Evolutionary conservation across 495 filamentous ascomycete species (phyloP).

Genomic region (Friedmanniomyces endolithicus): DNA sequence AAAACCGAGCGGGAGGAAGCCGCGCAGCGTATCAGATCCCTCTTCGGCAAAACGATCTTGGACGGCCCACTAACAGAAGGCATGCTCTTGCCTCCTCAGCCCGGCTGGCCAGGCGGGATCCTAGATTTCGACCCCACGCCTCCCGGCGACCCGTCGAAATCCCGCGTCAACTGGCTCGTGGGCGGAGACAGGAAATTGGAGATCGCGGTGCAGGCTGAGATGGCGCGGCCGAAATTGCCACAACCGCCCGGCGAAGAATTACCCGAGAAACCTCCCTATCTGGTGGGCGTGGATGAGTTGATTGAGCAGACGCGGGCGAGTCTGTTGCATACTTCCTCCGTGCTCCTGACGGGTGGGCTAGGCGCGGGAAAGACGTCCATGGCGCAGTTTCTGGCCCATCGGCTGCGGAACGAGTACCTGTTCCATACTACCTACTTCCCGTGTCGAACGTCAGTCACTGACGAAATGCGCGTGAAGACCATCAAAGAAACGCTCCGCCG

Average conservation of each 20-base stretch:
- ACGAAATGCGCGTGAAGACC: constrained; percentile 73
- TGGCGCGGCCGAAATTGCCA: constrained; percentile 33
- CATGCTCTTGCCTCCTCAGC: constrained; percentile 49
- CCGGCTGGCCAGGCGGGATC: constrained; percentile 61
- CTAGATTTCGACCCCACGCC: constrained; percentile 57
- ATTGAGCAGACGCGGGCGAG: constrained; percentile 57
- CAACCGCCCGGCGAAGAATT: constrained; percentile 39
- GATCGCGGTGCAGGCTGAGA: constrained; percentile 58
- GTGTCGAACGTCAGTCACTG: constrained; percentile 70
- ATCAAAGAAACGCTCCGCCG: constrained; percentile 79
- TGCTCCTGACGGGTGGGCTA: constrained; percentile 74
- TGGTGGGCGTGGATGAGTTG: constrained; percentile 76
- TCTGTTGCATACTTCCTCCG: constrained; percentile 72
- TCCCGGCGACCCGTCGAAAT: constrained; percentile 12
- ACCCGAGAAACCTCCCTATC: constrained; percentile 39
- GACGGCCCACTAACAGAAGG: constrained; percentile 83
- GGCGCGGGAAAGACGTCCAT: constrained; percentile 82
- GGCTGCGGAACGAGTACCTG: constrained; percentile 50
- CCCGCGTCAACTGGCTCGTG: constrained; percentile 52
- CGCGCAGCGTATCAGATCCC: constrained; percentile 40
- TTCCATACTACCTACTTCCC: constrained; percentile 72
- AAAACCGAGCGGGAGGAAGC: constrained; percentile 61
- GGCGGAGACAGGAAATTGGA: constrained; percentile 60
- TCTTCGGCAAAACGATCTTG: constrained; percentile 41
- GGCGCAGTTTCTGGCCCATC: constrained; percentile 50